Evolutionary conservation across 1,139 yeast genomes (phyloP), one percentile per base, ranked within the genome.

Genomic region (Yarrowia galli): DNA sequence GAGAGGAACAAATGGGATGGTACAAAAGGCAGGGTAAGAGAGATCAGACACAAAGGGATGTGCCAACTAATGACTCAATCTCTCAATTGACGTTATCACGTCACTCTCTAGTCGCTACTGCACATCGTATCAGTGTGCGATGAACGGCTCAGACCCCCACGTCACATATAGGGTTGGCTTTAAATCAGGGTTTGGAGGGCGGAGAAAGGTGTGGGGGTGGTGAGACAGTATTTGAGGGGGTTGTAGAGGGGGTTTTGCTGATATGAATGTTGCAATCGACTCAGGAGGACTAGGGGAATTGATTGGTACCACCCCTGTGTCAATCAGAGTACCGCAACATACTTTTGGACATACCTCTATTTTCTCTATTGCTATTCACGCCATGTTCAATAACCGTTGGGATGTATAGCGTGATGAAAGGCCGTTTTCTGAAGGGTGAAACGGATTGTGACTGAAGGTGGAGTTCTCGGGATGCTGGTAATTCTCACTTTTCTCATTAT

Each of bases 91-190:
- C 32, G 32, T 28, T 28, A 28, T 28, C 32, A 28, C 32, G 32
- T 28, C 32, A 28, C 32, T 28, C 32, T 28, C 32, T 28, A 28
- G 32, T 28, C 8, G 32, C 8, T 7, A 28, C 32, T 28, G 32
- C 32, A 28, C 32, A 35, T 35, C 36, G 13, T 35, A 3, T 35
- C 10, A 28, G 1, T 28, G n/a, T n/a, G n/a, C n/a, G n/a, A 35
- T 38, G 42, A 15, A 38, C 42, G 42, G 42, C 42, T 38, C 42
- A 18, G 23, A 43, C 49, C 49, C 48, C 49, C 49, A 45, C 49
- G 48, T n/a, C 18, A 13, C 6, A n/a, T 12, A 23, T 45, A 23
- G 28, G n/a, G 49, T 45, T 45, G 49, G 23, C 16, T 15, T n/a
- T 45, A 22, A 23, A 45, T 45, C 49, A 45, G 49, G n/a, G 32